These are phyloP conservation scores for Colletotrichum cordylinicola DNA, from an alignment of 2,329 filamentous ascomycete species.

Conservation along the genomic window DNA sequence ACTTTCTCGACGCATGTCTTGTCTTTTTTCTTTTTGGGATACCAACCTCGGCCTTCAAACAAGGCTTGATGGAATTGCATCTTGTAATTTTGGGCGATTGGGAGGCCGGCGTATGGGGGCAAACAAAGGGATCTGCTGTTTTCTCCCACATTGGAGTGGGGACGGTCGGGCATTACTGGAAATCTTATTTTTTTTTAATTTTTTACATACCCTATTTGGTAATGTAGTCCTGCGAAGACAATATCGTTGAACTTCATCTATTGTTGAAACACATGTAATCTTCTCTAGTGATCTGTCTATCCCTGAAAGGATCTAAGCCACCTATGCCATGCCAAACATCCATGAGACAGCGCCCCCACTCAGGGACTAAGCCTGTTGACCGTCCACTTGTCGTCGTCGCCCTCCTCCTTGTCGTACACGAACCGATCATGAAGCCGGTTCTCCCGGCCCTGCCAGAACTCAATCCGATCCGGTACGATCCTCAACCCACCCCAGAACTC, in stretches of 20 bases:
- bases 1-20: background rate
- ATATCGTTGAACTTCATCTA: background rate
- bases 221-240: slow-evolving; percentile 11
- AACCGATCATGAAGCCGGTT: slow-evolving; percentile 95
- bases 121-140: background rate
- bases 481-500: slow-evolving; percentile 94
- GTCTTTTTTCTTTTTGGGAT: background rate
- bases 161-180: background rate
- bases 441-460: slow-evolving; percentile 95
- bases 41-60: slow-evolving; percentile 11
- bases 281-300: background rate
- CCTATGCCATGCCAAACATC: background rate
- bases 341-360: background rate
- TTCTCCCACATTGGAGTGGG: background rate
- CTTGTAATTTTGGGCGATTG: slow-evolving; percentile 12
- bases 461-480: slow-evolving; percentile 82
- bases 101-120: slow-evolving; percentile 7
- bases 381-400: slow-evolving; percentile 60
- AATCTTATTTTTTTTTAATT: background rate
- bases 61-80: slow-evolving; percentile 10
- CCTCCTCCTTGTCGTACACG: slow-evolving; percentile 72
- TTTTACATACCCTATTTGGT: slow-evolving; percentile 18
- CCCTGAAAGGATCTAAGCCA: background rate
- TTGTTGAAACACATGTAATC: background rate
- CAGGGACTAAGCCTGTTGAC: slow-evolving; percentile 78